Percentiles rank a stretch among this genome's conserved stretches.
Conservation (phyloP, 2,329 filamentous ascomycete species). For the Scytalidium lignicola region DNA sequence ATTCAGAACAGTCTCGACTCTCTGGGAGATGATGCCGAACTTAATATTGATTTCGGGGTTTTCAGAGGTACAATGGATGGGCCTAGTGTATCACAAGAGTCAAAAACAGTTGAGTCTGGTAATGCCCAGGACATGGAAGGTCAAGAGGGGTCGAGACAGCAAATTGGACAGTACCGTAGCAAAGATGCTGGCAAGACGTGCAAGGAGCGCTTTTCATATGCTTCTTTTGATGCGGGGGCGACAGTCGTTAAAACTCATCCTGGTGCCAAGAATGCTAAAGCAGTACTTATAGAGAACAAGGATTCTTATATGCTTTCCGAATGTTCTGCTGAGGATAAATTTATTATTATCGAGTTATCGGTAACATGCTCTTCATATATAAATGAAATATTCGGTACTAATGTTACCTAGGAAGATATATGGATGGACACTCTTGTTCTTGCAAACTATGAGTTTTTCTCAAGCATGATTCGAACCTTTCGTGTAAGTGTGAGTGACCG, state of each 20-base stretch:
- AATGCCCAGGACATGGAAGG: constrained; percentile 14
- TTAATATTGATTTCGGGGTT: constrained; percentile 65
- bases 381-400: constrained; percentile 6
- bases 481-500: constrained; percentile 88
- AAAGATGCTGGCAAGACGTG: constrained; percentile 96
- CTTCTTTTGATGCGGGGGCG: constrained; percentile 93
- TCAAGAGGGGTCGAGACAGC: constrained; percentile 20
- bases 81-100: constrained; percentile 13
- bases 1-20: constrained; percentile 69
- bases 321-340: constrained; percentile 83
- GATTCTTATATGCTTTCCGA: constrained; percentile 97
- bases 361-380: constrained; percentile 51
- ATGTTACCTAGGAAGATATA: constrained; percentile 42
- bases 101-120: constrained; percentile 6
- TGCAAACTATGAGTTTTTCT: constrained; percentile 98
- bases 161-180: constrained; percentile 49
- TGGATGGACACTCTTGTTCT: constrained; percentile 94
- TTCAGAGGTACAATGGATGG: constrained; percentile 41
- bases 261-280: constrained; percentile 80
- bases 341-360: constrained; percentile 80
- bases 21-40: constrained; percentile 83
- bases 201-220: constrained; percentile 96
- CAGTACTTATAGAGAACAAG: constrained; percentile 92
- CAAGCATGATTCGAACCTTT: constrained; percentile 90
- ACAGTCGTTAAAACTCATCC: constrained; percentile 86